Base-by-base conservation (phyloP, 305 asterid genomes). In the Fraxinus albicans region DNA sequence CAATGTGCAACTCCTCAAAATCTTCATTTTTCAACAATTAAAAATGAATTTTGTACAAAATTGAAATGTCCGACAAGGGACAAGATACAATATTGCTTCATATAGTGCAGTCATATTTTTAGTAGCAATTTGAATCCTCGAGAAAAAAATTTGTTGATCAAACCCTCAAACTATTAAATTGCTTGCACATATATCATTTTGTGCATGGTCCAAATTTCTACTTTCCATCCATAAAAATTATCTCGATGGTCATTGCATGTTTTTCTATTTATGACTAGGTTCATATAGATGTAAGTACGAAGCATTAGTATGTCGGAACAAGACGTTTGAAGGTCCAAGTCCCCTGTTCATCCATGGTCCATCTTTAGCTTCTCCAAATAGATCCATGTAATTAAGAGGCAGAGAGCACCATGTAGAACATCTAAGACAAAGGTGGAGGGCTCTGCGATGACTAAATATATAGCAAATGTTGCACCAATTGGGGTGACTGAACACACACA, bases 391-490 rank as follows among this genome's bases (percentile, higher is more conserved):
- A 95, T 85, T 82, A 92, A 92, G 69, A 95, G 96, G 89, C 97
- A 95, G 82, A 95, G 67, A 85, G 98, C 98, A 85, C 98, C 92
- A 96, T 87, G 85, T 33, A 38, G 36, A 1, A 47, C 83, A 85
- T 75, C 77, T 76, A 63, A 38, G 12, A 12, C 44, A 38, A 0
- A 38, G 12, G 10, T 38, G 44, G 44, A 38, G 44, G 44, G 44
- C 44, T 38, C 10, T 1, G 12, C 12, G 44, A 38, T 38, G 44
- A 38, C 44, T 38, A 8, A 38, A 38, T 38, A 38, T 7, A 38
- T 38, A 35, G 98, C 97, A 83, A 95, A 95, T 97, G 94, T 95
- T 35, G 97, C 98, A 80, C 96, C 97, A 84, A 95, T 95, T 50
- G 98, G 97, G 77, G 92, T 81, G 74, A 94, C 95, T 8, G 95